Evolutionary conservation across 768 basidiomycete species (phyloP), one percentile per base, ranked within the genome.

Genomic region (Leccinum subgranulosum): DNA sequence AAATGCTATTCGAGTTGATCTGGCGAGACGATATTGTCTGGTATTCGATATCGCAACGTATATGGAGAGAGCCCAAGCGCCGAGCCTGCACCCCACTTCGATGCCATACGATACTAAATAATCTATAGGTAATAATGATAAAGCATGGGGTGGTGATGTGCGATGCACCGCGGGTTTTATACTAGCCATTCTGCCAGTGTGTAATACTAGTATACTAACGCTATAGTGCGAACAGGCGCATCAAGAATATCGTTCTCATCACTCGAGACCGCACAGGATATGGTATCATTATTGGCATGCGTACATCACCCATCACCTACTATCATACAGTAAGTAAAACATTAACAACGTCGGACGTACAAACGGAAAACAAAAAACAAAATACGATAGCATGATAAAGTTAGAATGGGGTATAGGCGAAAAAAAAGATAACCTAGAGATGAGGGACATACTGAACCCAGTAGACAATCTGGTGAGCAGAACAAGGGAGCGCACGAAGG

Each of bases 31-130:
- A 76, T 76, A n/a, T 90, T 92, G 11, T 33, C 94, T 94, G 47
- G 87, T 86, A 6, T 90, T 94, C 66, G 88, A 94, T 96, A 93
- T 73, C 84, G 85, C 69, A 96, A 96, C 72, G 84, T 89, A 33
- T 67, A 33, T 67, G 23, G 23, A 23, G 23, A 73, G 53, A 33
- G 23, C 9, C 29, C 9, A 29, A 19, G n/a, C 4, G 41, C 41
- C 10, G 41, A 10, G 17, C n/a, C 3, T 10, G 29, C 29, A 0
- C 28, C 23, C 23, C 1, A 29, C 28, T 29, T 29, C 28, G 0
- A 29, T 29, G 28, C 10, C 28, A n/a, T n/a, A n/a, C n/a, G n/a
- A 23, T 23, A 23, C 23, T 28, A 28, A 10, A 28, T 28, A 10
- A 0, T 29, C 28, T 10, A 3, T 41, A 33, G 12, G 12, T 33